Conservation (phyloP, 2,329 filamentous ascomycete genomes). For the Apiospora saccharicola region DNA sequence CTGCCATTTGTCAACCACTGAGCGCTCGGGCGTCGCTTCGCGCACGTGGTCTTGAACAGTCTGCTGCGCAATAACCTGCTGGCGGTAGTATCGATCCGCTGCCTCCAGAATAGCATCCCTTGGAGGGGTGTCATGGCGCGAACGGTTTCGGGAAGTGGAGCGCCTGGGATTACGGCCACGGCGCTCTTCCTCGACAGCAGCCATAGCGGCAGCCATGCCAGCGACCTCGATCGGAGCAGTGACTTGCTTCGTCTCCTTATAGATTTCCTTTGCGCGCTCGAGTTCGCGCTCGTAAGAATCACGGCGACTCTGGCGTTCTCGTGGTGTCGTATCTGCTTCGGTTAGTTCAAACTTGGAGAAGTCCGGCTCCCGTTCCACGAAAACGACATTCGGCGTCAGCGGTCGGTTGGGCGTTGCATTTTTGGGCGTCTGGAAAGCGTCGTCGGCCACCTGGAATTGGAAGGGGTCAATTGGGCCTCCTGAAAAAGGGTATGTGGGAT, state of each 20-base stretch:
- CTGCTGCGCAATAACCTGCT: constrained; percentile 60
- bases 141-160: constrained; percentile 45
- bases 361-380: constrained; percentile 61
- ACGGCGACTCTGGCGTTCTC: constrained; percentile 54
- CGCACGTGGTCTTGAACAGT: constrained; percentile 62
- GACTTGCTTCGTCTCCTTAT: constrained; percentile 55
- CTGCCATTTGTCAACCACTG: constrained; percentile 64
- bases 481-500: constrained; percentile 36
- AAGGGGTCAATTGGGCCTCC: constrained; percentile 61
- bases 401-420: constrained; percentile 49
- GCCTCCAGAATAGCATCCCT: constrained; percentile 62
- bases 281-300: constrained; percentile 59
- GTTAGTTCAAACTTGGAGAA: constrained; percentile 45
- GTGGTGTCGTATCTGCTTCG: constrained; percentile 40
- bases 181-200: constrained; percentile 52
- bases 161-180: constrained; percentile 41
- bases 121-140: constrained; percentile 41
- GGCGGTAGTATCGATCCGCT: constrained; percentile 65
- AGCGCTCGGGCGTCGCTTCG: constrained; percentile 58
- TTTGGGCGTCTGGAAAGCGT: constrained; percentile 57
- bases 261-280: constrained; percentile 52
- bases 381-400: constrained; percentile 59
- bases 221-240: constrained; percentile 58
- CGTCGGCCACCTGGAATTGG: constrained; percentile 62
- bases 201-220: constrained; percentile 55